Evolutionary conservation across 257 asterid species (phyloP), one percentile per base, ranked within the genome.

Genomic region (Primulina eburnea): DNA sequence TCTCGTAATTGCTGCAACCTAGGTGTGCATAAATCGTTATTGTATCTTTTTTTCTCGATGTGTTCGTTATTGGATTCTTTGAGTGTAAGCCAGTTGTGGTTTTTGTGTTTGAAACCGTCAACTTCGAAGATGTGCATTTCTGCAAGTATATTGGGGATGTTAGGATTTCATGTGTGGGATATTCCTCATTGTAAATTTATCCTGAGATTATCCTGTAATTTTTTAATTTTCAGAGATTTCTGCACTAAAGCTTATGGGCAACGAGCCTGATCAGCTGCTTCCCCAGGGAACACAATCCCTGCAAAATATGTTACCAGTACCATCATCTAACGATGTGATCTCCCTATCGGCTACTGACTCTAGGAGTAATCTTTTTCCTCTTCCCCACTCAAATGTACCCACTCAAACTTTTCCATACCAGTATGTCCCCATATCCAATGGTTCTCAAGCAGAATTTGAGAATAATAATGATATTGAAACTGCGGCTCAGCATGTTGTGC

Each of bases 401-500:
- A 59, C 57, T 29, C 79, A 61, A 24, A 72, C 75, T 43, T 69
- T 56, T 60, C 29, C 70, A 62, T 67, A 76, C 53, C 81, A 69
- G 35, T 28, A 55, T 64, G 61, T 6, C 47, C 55, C 26, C 17
- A 57, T 76, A 33, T 50, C 76, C 64, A 64, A 79, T 37, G 77
- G 84, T 56, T 80, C 78, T 47, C 77, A 69, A 37, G 70, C 72
- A 63, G 86, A 77, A 28, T 76, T 78, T 37, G 78, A 65, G 69
- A 80, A 78, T 66, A 68, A 38, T 17, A 74, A 60, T 72, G 93
- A 87, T 76, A 77, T 94, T 57, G 99, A 87, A 69, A 78, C 81
- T 67, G 91, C 90, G 71, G 91, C 90, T 40, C 99, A 84, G 83
- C 85, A 69, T 60, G 96, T 96, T 71, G 84, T 89, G 75, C 74